Conservation (phyloP, 306 rosid species). For the Lablab purpureus region DNA sequence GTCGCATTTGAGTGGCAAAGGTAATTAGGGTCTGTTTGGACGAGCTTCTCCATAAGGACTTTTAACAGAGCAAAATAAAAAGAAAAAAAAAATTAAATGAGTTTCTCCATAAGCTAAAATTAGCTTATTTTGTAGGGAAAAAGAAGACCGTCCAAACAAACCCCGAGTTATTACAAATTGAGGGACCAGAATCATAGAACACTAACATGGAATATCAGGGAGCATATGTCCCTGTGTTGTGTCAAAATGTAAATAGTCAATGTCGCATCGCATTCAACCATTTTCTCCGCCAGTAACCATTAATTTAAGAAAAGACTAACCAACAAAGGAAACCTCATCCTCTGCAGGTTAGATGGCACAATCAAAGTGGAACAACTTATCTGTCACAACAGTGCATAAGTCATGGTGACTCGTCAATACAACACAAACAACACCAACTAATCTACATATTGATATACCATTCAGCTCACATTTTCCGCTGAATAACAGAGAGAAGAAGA, state of each 20-base stretch:
- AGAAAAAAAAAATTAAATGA: too few relatives aligned
- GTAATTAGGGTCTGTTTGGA: not conserved
- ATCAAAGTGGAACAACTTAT: constrained; percentile 9
- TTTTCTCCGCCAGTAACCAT: constrained; percentile 20
- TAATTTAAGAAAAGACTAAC: constrained; percentile 15
- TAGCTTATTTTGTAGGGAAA: too few relatives aligned
- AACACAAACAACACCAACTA: not conserved
- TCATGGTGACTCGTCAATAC: not conserved
- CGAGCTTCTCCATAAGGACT: too few relatives aligned
- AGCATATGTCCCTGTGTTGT: not conserved
- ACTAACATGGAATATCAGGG: not conserved
- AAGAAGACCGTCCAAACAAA: too few relatives aligned
- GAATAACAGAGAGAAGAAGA: not conserved
- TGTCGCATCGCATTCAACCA: not conserved
- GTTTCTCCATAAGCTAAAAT: too few relatives aligned
- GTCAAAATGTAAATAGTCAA: not conserved
- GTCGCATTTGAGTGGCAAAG: not conserved
- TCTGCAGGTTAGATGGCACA: not conserved
- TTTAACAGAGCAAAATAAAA: too few relatives aligned
- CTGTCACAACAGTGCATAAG: not conserved
- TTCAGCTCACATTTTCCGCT: constrained; percentile 2
- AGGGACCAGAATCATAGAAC: not conserved
- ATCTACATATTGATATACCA: not conserved
- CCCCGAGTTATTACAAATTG: not conserved
- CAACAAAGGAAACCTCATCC: not conserved